Base-by-base conservation (phyloP, 2,329 filamentous ascomycete genomes). In the Penicillium paneum region DNA sequence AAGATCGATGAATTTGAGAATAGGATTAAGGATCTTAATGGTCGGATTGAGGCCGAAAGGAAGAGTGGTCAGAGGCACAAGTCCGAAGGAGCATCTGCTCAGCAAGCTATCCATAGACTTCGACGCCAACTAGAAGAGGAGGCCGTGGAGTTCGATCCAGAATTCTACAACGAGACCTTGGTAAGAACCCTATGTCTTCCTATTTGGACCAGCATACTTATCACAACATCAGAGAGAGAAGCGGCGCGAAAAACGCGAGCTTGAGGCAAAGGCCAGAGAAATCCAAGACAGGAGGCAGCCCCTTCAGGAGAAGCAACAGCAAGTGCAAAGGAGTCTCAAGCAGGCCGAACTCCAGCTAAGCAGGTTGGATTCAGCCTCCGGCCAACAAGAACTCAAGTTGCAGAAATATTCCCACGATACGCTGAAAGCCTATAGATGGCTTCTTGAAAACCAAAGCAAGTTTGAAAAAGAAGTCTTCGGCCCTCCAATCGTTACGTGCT, bases 391-490 rank as follows among this genome's bases (percentile, higher is more conserved):
- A 52, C 83, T 75, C 45, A 84, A 87, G 60, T 80, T 99, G 51
- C 78, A 78, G 49, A 78, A 69, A 6, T 15, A 81, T 0, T 88
- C 86, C 11, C 68, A 68, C 0, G 89, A 97, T 53, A 84, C 88
- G 2, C 81, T 82, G 11, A 77, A 69, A 60, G 91, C 86, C 2
- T 96, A 90, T 85, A 79, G 86, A 39, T 99, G 93, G 92, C 81
- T 97, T 48, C 82, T 90, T 66, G 71, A 84, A 2, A 85, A 99
- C 68, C 81, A 81, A 55, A 69, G 80, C 51, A 72, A 81, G 45
- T 94, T 97, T 60, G 83, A 89, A 66, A 84, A 88, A 60, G 81
- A 88, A 54, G 86, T 97, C 5, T 91, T 88, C 67, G 91, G 89
- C 0, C 92, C 92, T 6, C 86, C 92, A 0, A 83, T 94, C 66